Evolutionary conservation across 768 basidiomycete genomes (phyloP), one percentile per base, ranked within the genome.

Genomic region (Hygrophoropsis aurantiaca): DNA sequence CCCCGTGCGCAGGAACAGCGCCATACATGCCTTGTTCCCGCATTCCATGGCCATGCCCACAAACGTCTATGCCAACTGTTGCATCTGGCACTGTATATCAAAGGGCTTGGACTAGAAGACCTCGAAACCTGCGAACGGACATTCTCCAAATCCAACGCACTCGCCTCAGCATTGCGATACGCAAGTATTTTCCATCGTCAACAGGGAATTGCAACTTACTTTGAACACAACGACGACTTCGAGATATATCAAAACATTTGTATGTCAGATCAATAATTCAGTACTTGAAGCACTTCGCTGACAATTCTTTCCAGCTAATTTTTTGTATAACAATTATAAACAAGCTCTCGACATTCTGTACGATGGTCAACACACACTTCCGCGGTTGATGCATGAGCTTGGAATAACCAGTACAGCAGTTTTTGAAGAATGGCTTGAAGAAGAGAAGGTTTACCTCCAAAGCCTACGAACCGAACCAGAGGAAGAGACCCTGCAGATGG

Each of bases 11-110:
- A 33, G 52, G 2, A 48, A 59, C 11, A 42, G 52, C 20, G 38
- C 51, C 2, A 60, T 62, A 33, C 60, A 60, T 44, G 58, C n/a
- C n/a, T n/a, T n/a, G n/a, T n/a, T n/a, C n/a, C n/a, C n/a, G n/a
- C n/a, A n/a, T n/a, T n/a, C n/a, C n/a, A n/a, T n/a, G n/a, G 58
- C 1, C 55, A 60, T 35, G 55, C 58, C 35, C 57, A 64, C 43
- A 36, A 54, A 32, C 35, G 54, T 15, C 30, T 43, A 6, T 52
- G 60, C 49, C 53, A 64, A 42, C 54, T 61, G 38, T 15, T 24
- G 19, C 36, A 44, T 16, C 49, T 60, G 16, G 35, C 46, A 15
- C 43, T 50, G 9, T 50, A 60, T 43, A 32, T 54, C 26, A 26
- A 51, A 5, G 46, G 55, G 7, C 20, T 50, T 10, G 55, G 58